These are phyloP conservation scores for Botrytis paeoniae DNA, from an alignment of 2,329 filamentous ascomycete species.

Conservation along the genomic window DNA sequence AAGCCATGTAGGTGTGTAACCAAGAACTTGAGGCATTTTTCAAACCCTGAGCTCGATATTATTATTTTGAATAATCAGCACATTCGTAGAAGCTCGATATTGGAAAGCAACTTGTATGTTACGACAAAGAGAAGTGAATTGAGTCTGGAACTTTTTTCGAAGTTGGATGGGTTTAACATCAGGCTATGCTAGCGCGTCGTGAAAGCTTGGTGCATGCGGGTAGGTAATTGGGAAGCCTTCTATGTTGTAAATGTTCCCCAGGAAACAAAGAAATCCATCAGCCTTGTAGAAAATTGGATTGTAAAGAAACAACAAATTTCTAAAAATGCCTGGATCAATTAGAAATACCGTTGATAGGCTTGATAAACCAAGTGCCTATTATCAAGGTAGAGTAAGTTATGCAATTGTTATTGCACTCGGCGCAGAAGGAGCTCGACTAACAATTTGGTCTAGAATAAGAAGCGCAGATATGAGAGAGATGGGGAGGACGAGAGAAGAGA, in stretches of 20 bases:
- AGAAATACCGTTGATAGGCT: slow-evolving; percentile 83
- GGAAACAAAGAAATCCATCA: slow-evolving; percentile 21
- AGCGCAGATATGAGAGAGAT: slow-evolving; percentile 53
- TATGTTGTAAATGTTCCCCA: slow-evolving; percentile 8
- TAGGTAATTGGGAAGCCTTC: slow-evolving; percentile 7
- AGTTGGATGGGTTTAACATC: slow-evolving; percentile 19
- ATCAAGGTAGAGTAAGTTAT: slow-evolving; percentile 68
- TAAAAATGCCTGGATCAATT: slow-evolving; percentile 35
- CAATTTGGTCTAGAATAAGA: slow-evolving; percentile 49
- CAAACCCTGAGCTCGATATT: slow-evolving; percentile 23
- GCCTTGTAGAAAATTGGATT: slow-evolving; percentile 14
- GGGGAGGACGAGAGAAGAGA: slow-evolving; percentile 52
- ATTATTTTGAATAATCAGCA: slow-evolving; percentile 23
- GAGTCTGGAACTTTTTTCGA: slow-evolving; percentile 23
- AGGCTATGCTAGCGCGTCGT: slow-evolving; percentile 29
- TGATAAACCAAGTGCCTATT: slow-evolving; percentile 94
- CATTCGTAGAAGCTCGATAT: slow-evolving; percentile 16
- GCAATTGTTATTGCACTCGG: slow-evolving; percentile 21
- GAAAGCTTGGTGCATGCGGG: slow-evolving; percentile 6
- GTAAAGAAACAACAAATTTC: slow-evolving; percentile 14
- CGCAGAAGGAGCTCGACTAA: slow-evolving; percentile 27
- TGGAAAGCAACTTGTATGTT: slow-evolving; percentile 20
- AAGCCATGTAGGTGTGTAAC: slow-evolving; percentile 86
- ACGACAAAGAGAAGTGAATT: slow-evolving; percentile 15
- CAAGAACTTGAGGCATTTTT: slow-evolving; percentile 80